Evolutionary conservation across 805 yeast genomes (phyloP).

Genomic region (Hermanozyma aechmeae): DNA sequence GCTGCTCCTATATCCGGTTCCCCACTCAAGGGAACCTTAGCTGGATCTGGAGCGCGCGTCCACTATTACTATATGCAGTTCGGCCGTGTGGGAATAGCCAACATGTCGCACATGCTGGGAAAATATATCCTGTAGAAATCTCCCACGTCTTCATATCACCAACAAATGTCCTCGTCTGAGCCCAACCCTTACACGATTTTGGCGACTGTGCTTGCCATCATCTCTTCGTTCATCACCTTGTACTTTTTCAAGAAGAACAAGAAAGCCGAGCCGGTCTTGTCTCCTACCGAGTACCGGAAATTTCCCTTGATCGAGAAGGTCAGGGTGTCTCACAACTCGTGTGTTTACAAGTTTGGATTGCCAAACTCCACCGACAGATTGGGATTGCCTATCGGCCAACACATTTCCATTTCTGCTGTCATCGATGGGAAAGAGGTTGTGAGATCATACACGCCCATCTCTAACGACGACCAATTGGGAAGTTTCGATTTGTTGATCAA

Average conservation of each 20-base stretch:
- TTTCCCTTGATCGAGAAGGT: conserved; percentile 77
- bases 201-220: conserved; percentile 30
- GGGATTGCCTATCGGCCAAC: conserved; percentile 93
- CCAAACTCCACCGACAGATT: conserved; percentile 66
- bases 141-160: too few relatives aligned
- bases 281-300: conserved; percentile 58
- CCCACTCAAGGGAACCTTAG: too few relatives aligned
- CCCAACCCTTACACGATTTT: conserved; percentile 32
- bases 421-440: conserved; percentile 74
- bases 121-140: too few relatives aligned
- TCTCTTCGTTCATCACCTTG: conserved; percentile 21
- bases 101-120: too few relatives aligned
- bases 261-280: conserved; percentile 43
- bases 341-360: conserved; percentile 74
- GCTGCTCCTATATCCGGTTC: too few relatives aligned
- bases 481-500: conserved; percentile 80
- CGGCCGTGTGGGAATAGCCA: too few relatives aligned
- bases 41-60: too few relatives aligned
- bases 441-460: conserved; percentile 86
- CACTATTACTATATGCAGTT: too few relatives aligned
- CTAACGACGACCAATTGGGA: conserved; percentile 72
- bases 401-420: conserved; percentile 67
- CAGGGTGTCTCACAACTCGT: conserved; percentile 69
- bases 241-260: conserved; percentile 26
- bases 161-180: conserved; percentile 22